phyloP scores from a whole-genome alignment of 371 early-diverging fungal species.

The Nematocida homosporus region DNA sequence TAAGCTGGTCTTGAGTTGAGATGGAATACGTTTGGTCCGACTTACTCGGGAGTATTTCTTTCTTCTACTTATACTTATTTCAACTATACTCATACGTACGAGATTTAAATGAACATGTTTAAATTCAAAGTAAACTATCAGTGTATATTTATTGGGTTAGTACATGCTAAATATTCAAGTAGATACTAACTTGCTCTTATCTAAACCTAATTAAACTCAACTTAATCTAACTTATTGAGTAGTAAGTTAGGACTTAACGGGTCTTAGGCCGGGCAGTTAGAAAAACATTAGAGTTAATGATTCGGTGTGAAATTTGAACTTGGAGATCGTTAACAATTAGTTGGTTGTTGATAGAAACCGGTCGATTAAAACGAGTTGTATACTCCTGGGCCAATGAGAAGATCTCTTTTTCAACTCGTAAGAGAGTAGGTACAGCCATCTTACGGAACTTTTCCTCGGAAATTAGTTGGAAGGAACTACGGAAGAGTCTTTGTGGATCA shows the following conservation, averaged over 20 bases:
- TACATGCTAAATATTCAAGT: neutral
- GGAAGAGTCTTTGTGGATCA: conserved; percentile 76
- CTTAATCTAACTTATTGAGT: no score
- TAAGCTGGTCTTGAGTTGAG: no score
- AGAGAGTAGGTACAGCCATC: conserved; percentile 74
- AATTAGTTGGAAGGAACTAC: conserved; percentile 74
- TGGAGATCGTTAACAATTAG: conserved; percentile 45
- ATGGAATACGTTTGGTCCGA: no score
- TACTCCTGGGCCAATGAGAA: conserved; percentile 58
- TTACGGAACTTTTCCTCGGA: conserved; percentile 82
- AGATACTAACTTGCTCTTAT: no score
- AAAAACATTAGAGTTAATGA: conserved; percentile 65
- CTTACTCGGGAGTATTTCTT: no score
- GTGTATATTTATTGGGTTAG: no score
- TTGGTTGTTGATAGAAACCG: conserved; percentile 22
- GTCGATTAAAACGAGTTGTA: conserved; percentile 46
- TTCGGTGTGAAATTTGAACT: conserved; percentile 61
- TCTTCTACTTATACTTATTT: no score
- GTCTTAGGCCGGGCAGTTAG: conserved; percentile 33
- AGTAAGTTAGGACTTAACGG: neutral
- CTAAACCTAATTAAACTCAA: no score
- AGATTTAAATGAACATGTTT: no score
- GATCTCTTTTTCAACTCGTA: conserved; percentile 73
- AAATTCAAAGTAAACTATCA: no score
- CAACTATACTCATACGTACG: no score